A percentile compares a stretch with the other conserved stretches of the same genome.
These are phyloP conservation scores for Morella rubra DNA, from an alignment of 306 rosid genomes.

Conservation along the genomic window DNA sequence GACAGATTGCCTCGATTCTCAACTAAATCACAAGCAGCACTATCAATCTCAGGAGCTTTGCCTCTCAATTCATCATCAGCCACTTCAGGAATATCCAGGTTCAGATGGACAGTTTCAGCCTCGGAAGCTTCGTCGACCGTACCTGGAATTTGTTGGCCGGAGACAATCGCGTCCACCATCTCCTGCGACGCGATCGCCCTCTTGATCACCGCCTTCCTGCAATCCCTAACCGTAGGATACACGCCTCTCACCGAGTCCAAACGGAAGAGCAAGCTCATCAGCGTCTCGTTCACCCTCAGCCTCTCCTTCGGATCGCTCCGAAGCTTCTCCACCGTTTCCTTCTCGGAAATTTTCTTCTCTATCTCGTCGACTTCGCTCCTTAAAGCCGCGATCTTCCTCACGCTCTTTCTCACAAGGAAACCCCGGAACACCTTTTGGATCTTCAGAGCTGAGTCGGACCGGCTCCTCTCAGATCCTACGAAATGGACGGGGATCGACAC, in stretches of 20 bases:
- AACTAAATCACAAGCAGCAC: background rate
- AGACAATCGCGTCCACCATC: conserved; percentile 41
- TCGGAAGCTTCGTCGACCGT: background rate
- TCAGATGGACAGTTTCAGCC: background rate
- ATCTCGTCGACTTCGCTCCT: conserved; percentile 47
- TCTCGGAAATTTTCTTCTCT: conserved; percentile 26
- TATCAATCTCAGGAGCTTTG: background rate
- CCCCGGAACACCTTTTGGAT: conserved; percentile 68
- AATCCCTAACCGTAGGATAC: conserved; percentile 52
- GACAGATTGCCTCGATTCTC: background rate
- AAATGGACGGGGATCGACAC: conserved; percentile 57
- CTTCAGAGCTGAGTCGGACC: conserved; percentile 38
- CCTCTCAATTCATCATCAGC: background rate
- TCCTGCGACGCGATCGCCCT: conserved; percentile 70
- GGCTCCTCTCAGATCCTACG: conserved; percentile 21
- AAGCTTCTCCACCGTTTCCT: conserved; percentile 31
- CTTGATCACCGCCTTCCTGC: conserved; percentile 53
- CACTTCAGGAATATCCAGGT: background rate
- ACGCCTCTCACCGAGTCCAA: conserved; percentile 64
- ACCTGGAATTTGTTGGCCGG: background rate
- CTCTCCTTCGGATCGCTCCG: conserved; percentile 52
- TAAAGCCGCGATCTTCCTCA: conserved; percentile 51
- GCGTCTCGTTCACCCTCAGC: conserved; percentile 47
- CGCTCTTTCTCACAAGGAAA: conserved; percentile 50
- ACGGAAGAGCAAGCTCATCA: conserved; percentile 63